Percentiles rank a stretch among this genome's conserved stretches.
Evolutionary conservation across 768 basidiomycete species (phyloP).

Genomic region (Termitomyces sp.): DNA sequence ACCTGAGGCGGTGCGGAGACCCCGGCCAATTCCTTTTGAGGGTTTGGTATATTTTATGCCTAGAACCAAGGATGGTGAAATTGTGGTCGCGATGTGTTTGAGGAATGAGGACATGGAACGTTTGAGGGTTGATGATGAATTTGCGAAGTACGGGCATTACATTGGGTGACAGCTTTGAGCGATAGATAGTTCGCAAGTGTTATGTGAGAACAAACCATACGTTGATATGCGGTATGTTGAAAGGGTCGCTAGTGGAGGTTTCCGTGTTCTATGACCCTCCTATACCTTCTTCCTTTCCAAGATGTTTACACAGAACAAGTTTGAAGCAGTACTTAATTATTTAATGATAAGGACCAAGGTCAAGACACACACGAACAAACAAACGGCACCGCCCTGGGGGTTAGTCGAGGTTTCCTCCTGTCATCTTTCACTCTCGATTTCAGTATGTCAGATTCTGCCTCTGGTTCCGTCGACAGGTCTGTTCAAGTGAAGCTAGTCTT

Average conservation of each 20-base stretch:
- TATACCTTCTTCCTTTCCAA: not conserved
- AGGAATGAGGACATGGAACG: slow-evolving; percentile 21
- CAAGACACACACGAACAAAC: slow-evolving; percentile 15
- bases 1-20: slow-evolving; percentile 21
- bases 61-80: slow-evolving; percentile 15
- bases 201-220: not conserved
- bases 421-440: slow-evolving; percentile 13
- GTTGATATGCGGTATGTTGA: not conserved
- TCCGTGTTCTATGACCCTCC: not conserved
- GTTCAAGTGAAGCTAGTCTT: slow-evolving; percentile 98
- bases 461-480: slow-evolving; percentile 78
- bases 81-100: slow-evolving; percentile 17
- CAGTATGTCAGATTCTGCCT: slow-evolving; percentile 70
- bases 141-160: slow-evolving; percentile 15
- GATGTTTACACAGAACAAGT: not conserved
- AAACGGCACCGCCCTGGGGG: slow-evolving; percentile 2
- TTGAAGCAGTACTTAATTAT: no score
- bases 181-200: not conserved
- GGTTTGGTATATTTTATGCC: slow-evolving; percentile 23
- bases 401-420: slow-evolving; percentile 2
- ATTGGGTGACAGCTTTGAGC: slow-evolving; percentile 2
- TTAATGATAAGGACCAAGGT: no score
- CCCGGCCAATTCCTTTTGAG: slow-evolving; percentile 18
- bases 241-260: no score
- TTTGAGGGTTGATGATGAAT: slow-evolving; percentile 19